Evolutionary conservation across 2,329 filamentous ascomycete species (phyloP).

Genomic region (Rasamsonia emersonii): DNA sequence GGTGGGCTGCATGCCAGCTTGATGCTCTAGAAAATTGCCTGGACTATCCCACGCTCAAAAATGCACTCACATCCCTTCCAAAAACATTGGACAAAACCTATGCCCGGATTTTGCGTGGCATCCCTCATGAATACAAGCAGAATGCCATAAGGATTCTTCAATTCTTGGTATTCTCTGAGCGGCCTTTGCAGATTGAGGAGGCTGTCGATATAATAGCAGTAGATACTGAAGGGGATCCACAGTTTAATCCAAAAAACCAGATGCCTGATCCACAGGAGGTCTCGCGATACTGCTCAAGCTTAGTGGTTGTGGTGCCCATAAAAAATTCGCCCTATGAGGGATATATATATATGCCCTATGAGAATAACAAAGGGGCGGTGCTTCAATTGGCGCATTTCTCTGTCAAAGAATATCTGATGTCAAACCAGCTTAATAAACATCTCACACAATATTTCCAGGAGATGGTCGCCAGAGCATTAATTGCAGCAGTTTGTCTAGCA

Average conservation of each 20-base stretch:
- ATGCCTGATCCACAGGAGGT: constrained; percentile 15
- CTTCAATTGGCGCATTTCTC: constrained; percentile 16
- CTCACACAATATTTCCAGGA: constrained; percentile 1
- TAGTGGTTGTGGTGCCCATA: constrained; percentile 6
- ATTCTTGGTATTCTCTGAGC: constrained; percentile 17
- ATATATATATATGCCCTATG: too few relatives aligned
- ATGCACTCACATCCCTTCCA: constrained; percentile 11
- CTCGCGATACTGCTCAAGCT: constrained; percentile 11
- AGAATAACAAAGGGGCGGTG: background rate
- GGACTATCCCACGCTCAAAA: constrained; percentile 5
- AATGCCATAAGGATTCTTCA: constrained; percentile 17
- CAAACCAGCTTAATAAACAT: background rate
- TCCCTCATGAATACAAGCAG: constrained; percentile 10
- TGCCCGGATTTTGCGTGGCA: constrained; percentile 17
- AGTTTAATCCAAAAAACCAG: constrained; percentile 18
- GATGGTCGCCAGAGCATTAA: constrained; percentile 5
- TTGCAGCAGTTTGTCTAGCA: constrained; percentile 15
- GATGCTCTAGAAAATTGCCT: constrained; percentile 12
- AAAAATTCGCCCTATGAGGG: too few relatives aligned
- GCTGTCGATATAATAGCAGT: constrained; percentile 21
- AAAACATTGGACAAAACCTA: constrained; percentile 17
- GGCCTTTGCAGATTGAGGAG: constrained; percentile 19
- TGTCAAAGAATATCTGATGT: constrained; percentile 11
- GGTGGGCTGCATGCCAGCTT: constrained; percentile 15
- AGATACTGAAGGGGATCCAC: constrained; percentile 8